A percentile compares a stretch with the other conserved stretches of the same genome.
phyloP scores from a whole-genome alignment of 805 yeast genomes.

The Yamadazyma scolyti region DNA sequence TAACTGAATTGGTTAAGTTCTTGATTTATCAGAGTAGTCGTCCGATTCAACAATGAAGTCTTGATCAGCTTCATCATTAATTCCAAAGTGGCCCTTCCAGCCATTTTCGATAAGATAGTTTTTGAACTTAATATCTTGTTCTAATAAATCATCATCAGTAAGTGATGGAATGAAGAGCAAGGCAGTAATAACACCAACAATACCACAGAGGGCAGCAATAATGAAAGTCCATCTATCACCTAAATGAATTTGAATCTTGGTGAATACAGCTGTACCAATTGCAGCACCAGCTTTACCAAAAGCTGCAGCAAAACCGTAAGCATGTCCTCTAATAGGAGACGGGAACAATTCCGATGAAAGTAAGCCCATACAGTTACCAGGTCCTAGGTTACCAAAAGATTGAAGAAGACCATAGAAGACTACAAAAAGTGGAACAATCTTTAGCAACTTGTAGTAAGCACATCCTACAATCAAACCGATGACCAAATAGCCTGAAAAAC shows the following conservation, averaged over 20 bases:
- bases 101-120: conserved; percentile 57
- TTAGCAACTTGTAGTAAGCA: conserved; percentile 52
- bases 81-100: conserved; percentile 50
- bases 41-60: no score
- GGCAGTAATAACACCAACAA: conserved; percentile 58
- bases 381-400: conserved; percentile 71
- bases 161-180: conserved; percentile 65
- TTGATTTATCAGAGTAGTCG: no score
- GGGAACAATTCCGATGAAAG: conserved; percentile 65
- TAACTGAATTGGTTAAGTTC: no score
- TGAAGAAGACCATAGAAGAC: conserved; percentile 72
- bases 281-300: conserved; percentile 85
- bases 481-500: conserved; percentile 67
- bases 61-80: conserved; percentile 16
- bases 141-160: conserved; percentile 63
- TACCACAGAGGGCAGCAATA: conserved; percentile 71
- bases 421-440: conserved; percentile 61
- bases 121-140: conserved; percentile 61
- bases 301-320: conserved; percentile 75
- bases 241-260: conserved; percentile 59
- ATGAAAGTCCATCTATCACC: conserved; percentile 77
- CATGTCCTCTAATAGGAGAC: conserved; percentile 73
- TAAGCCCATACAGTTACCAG: conserved; percentile 74
- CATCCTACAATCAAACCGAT: conserved; percentile 71
- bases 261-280: conserved; percentile 69